A percentile compares a stretch with the other conserved stretches of the same genome.
These are phyloP conservation scores for Silene uniflora DNA, from an alignment of 148 eudicot genomes.

Conservation along the genomic window DNA sequence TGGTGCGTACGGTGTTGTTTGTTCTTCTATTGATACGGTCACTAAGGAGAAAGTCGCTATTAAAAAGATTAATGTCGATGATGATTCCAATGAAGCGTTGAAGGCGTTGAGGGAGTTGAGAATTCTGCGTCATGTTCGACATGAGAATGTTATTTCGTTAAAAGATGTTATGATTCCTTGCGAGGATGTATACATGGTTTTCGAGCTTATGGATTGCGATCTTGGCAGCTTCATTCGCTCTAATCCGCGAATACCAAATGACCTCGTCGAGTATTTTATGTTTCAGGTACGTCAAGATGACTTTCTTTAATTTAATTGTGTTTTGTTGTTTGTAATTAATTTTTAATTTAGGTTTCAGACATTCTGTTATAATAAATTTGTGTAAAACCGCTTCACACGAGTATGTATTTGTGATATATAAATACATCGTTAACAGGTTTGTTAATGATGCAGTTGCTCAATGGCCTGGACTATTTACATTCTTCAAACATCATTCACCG, in stretches of 20 bases:
- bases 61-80: conserved; percentile 46
- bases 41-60: conserved; percentile 45
- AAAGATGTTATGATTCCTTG: conserved; percentile 43
- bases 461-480: conserved; percentile 42
- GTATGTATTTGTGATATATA: too few relatives aligned
- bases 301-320: background rate
- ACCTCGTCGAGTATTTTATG: conserved; percentile 35
- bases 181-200: conserved; percentile 45
- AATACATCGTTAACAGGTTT: too few relatives aligned
- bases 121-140: conserved; percentile 32
- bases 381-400: too few relatives aligned
- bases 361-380: too few relatives aligned
- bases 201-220: conserved; percentile 50
- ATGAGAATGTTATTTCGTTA: conserved; percentile 43
- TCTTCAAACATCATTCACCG: conserved; percentile 48
- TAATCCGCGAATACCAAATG: background rate
- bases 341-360: background rate
- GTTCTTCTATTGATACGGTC: conserved; percentile 34
- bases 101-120: conserved; percentile 37
- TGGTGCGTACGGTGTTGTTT: conserved; percentile 47
- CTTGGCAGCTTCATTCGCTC: conserved; percentile 42
- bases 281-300: conserved; percentile 24
- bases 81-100: conserved; percentile 25
- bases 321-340: background rate
- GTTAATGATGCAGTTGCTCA: conserved; percentile 32